Base-by-base conservation (phyloP, 257 asterid genomes). In the Fraxinus cuspidata region DNA sequence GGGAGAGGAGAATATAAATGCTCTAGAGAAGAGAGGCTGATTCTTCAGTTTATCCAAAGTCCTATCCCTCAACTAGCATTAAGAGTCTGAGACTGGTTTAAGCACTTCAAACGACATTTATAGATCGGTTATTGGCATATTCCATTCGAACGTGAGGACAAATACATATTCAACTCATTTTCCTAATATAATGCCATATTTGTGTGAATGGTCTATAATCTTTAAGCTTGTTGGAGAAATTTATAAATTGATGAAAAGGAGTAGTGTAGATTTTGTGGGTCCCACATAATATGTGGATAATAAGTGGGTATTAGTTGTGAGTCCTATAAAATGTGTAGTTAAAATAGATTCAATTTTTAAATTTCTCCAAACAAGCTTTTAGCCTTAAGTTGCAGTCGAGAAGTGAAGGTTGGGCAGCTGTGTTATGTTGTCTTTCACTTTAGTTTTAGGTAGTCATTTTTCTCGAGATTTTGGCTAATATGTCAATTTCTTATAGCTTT, bases 401-500 rank as follows among this genome's bases (percentile, higher is more conserved):
- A 68, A 72, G 32, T 25, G 65, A 74, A 81, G 47, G 38, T 29
- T 73, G 75, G 73, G 25, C 16, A 77, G 65, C 69, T 29, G 18
- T 49, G 53, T 71, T 67, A 40, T 65, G 63, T 51, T 73, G 63
- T 47, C 63, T 71, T 80, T 74, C 31, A 4, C 34, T 21, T 73
- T 31, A 19, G 71, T 35, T 75, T 58, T 21, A 63, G 21, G 19
- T 25, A 23, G 19, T 38, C 25, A 38, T n/a, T 38, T 58, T 58
- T 31, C 79, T 76, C 28, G 76, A 63, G 42, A 51, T 75, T 73
- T 49, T 71, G 77, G 56, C 63, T 31, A 71, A 8, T 58, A 25
- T 27, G 71, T 77, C 25, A 75, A 34, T 51, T 23, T 16, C 66
- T 60, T 58, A 77, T 73, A 74, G 56, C 60, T 18, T 64, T 16